Evolutionary conservation across 2,329 filamentous ascomycete species (phyloP), one percentile per base, ranked within the genome.

Genomic region (Aureobasidium namibiae): DNA sequence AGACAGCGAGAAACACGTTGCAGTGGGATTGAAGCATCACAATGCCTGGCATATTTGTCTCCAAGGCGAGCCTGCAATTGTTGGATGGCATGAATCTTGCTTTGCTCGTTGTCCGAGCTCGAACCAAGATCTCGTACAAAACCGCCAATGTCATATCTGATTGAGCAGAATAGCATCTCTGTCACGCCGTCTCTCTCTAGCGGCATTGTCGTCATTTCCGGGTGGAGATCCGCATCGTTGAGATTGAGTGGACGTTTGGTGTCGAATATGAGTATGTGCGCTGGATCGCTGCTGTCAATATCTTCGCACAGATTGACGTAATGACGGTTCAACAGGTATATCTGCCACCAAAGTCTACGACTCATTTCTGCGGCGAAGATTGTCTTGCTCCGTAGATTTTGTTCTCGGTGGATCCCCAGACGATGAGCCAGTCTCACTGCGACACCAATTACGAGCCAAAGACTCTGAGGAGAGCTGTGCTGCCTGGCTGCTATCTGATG

Each of bases 381-480:
- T 1, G 65, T 64, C 10, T 87, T 65, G 14, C 80, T 76, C 4
- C 84, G 70, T 5, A 65, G 65, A n/a, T 72, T 68, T 70, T 78
- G 65, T 79, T 88, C 85, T 4, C 81, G 77, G 64, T 87, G 83
- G 1, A 87, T 72, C 1, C 84, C 84, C 63, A 85, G 76, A 2
- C 80, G 78, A 63, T 84, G 81, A 4, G 78, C 82, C 41, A 86
- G 80, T 7, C 83, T 77, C 16, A 82, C 75, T 4, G 80, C 78
- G 1, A 87, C 75, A 0, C 84, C 85, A 0, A 82, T 84, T 63
- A 88, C 73, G 34, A 83, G 82, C 83, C 85, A 88, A 3, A 83
- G 76, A 4, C 83, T 82, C 67, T 52, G 80, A 69, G 75, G 72
- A 60, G 26, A 13, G 29, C 45, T 48, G 11, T 48, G 45, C 29